A percentile compares a stretch with the other conserved stretches of the same genome.
Conservation (phyloP, 306 rosid species). For the Medicago ruthenica region DNA sequence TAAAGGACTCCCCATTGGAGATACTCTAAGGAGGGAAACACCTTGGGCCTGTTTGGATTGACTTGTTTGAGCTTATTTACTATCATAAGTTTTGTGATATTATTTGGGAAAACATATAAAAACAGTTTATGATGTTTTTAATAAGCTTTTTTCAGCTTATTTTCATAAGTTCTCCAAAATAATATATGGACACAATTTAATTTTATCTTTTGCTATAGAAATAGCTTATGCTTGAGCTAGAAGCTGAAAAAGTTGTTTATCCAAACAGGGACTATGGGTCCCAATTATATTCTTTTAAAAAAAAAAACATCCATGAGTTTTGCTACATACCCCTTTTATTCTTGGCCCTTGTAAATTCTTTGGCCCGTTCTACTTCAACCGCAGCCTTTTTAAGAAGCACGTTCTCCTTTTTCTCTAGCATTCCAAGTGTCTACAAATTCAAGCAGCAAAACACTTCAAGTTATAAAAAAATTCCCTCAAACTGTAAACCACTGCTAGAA, state of each 20-base stretch:
- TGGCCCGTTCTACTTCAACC: conserved; percentile 86
- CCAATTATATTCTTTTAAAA: conserved; percentile 2
- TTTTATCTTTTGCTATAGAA: no score
- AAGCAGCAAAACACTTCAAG: conserved; percentile 25
- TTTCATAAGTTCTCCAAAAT: no score
- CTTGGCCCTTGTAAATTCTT: conserved; percentile 80
- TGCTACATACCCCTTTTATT: conserved; percentile 79
- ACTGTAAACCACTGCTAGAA: conserved; percentile 22
- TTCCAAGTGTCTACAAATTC: conserved; percentile 82
- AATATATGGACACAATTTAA: no score
- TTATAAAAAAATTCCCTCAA: not conserved
- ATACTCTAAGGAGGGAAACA: not conserved
- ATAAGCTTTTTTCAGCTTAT: no score
- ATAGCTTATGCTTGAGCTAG: no score
- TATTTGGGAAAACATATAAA: no score
- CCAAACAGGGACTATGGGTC: not conserved
- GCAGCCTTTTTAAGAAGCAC: conserved; percentile 76
- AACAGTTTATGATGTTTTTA: no score
- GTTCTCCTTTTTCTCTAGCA: conserved; percentile 97
- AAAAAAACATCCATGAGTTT: conserved; percentile 27
- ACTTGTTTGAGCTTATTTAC: no score
- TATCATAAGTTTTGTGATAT: no score
- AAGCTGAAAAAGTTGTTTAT: no score
- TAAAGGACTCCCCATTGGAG: no score
- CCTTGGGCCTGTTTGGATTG: no score